Conservation (phyloP, 306 rosid genomes). For the Medicago truncatula region MtrunA17r5.0-ANR NC_053043.1:39029001-39029500, state of each 20-base stretch:
- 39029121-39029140: constrained; percentile 9
- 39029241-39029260: neutral
- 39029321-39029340: neutral
- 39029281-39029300: neutral
- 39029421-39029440: neutral
- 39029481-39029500: constrained; percentile 7
- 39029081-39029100: constrained; percentile 8
- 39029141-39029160: neutral
- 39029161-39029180: neutral
- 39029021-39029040: constrained; percentile 20
- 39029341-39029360: neutral
- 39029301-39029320: neutral
- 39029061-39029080: constrained; percentile 1
- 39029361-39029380: neutral
- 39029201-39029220: neutral
- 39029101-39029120: constrained; percentile 13
- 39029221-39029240: neutral
- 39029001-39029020: constrained; percentile 68
- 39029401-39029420: constrained; percentile 31
- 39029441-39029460: constrained; percentile 23
- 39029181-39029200: neutral
- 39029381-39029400: neutral
- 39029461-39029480: constrained; percentile 18
- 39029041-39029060: neutral
- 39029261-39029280: neutral